Evolutionary conservation across 768 basidiomycete genomes (phyloP), one percentile per base, ranked within the genome.

Genomic region (Fibroporia radiculosa): DNA sequence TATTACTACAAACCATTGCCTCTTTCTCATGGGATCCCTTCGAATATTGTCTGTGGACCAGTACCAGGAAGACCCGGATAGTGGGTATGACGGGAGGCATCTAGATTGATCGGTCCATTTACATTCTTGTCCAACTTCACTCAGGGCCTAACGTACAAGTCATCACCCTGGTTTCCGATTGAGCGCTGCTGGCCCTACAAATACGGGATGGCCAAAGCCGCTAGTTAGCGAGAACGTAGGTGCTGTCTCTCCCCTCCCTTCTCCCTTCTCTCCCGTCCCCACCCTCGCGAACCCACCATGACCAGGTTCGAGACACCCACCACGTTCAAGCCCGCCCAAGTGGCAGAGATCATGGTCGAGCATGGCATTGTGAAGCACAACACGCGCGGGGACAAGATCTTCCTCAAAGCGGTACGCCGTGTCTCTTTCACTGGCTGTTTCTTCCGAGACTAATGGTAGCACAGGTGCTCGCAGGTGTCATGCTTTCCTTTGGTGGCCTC

Each of bases 401-500:
- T 87, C 60, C 59, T 81, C 48, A 87, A 87, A 61, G 80, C 83
- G 4, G 84, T 84, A 48, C 48, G 79, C 18, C 12, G 18, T 33
- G 3, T n/a, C 28, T 16, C 36, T 16, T 38, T n/a, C 28, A 13
- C 18, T 22, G 20, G 22, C 39, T 34, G 22, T n/a, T 24, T 14
- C 32, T 2, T 22, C 39, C 14, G 1, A 28, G 11, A 8, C 13
- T 34, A 3, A 25, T 25, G 26, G 16, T 27, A 14, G 27, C 16
- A 22, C 34, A 85, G 83, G 73, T 84, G 40, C 63, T 77, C 45
- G 84, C 82, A 23, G 84, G 84, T 14, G 69, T 73, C 25, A 82
- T 85, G 77, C 56, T 85, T n/a, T 82, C 83, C 6, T 85, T 86
- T 40, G 84, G 84, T 54, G 80, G 80, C 14, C 62, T 86, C 13